Conservation (phyloP, 176 grass and related monocot species). For the Hordeum marinum region DNA sequence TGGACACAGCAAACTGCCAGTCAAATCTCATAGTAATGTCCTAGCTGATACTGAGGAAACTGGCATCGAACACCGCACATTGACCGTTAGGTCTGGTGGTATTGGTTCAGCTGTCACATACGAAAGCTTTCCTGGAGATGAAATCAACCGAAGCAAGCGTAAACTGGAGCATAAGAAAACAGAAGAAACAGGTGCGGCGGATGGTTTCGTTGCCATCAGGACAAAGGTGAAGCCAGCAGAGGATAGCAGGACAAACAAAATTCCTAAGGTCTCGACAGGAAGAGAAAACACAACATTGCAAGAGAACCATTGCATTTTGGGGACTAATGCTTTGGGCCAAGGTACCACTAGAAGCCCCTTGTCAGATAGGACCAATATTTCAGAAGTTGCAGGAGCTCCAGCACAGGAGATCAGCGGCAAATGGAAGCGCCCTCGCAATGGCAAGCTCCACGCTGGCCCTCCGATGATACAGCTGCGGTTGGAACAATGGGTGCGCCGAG, state of each 20-base stretch:
- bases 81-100: neutral
- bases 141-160: neutral
- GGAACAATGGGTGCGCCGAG: constrained; percentile 49
- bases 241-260: neutral
- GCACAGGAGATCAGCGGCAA: constrained; percentile 23
- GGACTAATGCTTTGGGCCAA: neutral
- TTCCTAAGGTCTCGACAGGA: neutral
- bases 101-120: constrained; percentile 5
- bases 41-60: neutral
- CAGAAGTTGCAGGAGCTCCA: neutral
- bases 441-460: constrained; percentile 47
- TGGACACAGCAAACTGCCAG: neutral
- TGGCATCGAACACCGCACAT: neutral
- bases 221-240: neutral
- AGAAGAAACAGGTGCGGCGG: constrained; percentile 13
- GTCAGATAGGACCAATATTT: constrained; percentile 40
- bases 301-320: neutral
- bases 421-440: constrained; percentile 69
- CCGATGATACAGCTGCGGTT: constrained; percentile 61
- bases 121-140: neutral
- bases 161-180: neutral
- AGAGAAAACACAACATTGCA: neutral
- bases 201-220: constrained; percentile 58
- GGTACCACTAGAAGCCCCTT: constrained; percentile 30
- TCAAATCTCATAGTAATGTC: neutral